Base-by-base conservation (phyloP, 495 filamentous ascomycete species). In the Parmelia sp. region DNA sequence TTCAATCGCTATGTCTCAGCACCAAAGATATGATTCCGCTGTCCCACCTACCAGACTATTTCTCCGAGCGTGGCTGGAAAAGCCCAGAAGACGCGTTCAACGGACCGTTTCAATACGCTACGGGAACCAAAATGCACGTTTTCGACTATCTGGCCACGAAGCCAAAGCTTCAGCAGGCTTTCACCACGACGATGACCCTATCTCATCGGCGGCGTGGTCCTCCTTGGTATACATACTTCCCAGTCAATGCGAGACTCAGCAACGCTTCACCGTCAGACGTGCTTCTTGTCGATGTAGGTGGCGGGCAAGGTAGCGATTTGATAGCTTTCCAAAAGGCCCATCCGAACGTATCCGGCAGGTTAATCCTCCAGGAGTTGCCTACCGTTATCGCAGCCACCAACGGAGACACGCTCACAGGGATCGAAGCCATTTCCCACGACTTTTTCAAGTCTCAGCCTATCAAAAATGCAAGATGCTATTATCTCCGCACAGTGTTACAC, bases 271-370 rank as follows among this genome's bases (percentile, higher is more conserved):
- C 27, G 35, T 23, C 14, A 9, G 40, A 11, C 27, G 25, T 11
- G 40, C 36, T 57, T 10, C 27, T 57, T 11, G 31, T 57, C 55
- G 55, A 57, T 33, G 23, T 57, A 8, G 55, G 55, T 37, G 55
- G 55, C 19, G 55, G 55, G 5, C 12, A 37, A 19, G 55, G 55
- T 3, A 3, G 23, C 5, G 55, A 33, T 25, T 11, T 57, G 31
- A 23, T 36, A 19, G 55, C 33, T n/a, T 4, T 57, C 29, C 19
- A 37, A 7, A 23, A 36, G 36, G 31, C 31, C 0, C n/a, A n/a
- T 57, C 55, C 55, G 1, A 27, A 33, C 6, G 14, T 57, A 19
- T 36, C 33, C 8, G 55, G 55, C 53, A 57, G 36, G 31, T 15
- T 33, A 11, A 33, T 57, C 1, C 5, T 57, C 23, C 55, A 57